Evolutionary conservation across 2,329 filamentous ascomycete species (phyloP).

Genomic region (Cytospora piceae): DNA sequence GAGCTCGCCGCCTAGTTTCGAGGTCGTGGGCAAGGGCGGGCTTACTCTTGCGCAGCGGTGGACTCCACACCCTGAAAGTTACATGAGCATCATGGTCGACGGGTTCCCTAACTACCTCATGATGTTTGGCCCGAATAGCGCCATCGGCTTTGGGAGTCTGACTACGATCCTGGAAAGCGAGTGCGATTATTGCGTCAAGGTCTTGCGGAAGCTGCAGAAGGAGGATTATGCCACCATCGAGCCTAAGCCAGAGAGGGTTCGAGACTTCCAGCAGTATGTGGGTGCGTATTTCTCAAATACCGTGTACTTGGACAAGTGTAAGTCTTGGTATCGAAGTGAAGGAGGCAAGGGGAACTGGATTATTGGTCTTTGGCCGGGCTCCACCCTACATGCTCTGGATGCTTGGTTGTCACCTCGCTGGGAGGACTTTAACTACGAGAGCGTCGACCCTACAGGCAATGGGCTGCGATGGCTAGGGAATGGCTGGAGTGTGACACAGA

Average conservation of each 20-base stretch:
- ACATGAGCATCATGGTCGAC: slow-evolving; percentile 51
- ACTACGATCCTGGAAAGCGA: slow-evolving; percentile 52
- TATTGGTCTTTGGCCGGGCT: slow-evolving; percentile 51
- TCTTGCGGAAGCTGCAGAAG: slow-evolving; percentile 52
- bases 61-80: slow-evolving; percentile 44
- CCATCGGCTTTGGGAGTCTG: slow-evolving; percentile 51
- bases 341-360: slow-evolving; percentile 45
- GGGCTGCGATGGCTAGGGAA: slow-evolving; percentile 47
- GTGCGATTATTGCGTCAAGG: slow-evolving; percentile 52
- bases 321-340: slow-evolving; percentile 57
- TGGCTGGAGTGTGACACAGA: slow-evolving; percentile 46
- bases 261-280: slow-evolving; percentile 52
- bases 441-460: slow-evolving; percentile 39
- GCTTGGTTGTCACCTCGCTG: slow-evolving; percentile 47
- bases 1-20: slow-evolving; percentile 46
- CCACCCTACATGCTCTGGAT: slow-evolving; percentile 49
- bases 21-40: slow-evolving; percentile 44
- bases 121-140: slow-evolving; percentile 53
- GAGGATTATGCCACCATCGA: slow-evolving; percentile 50
- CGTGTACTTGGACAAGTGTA: slow-evolving; percentile 53
- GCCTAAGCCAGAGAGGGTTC: slow-evolving; percentile 48
- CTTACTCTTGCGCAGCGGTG: slow-evolving; percentile 45
- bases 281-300: slow-evolving; percentile 52
- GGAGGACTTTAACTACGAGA: slow-evolving; percentile 51
- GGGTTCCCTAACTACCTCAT: slow-evolving; percentile 55